Evolutionary conservation across 164 flowering plant species (phyloP).

Genomic region (Saururus chinensis): DNA sequence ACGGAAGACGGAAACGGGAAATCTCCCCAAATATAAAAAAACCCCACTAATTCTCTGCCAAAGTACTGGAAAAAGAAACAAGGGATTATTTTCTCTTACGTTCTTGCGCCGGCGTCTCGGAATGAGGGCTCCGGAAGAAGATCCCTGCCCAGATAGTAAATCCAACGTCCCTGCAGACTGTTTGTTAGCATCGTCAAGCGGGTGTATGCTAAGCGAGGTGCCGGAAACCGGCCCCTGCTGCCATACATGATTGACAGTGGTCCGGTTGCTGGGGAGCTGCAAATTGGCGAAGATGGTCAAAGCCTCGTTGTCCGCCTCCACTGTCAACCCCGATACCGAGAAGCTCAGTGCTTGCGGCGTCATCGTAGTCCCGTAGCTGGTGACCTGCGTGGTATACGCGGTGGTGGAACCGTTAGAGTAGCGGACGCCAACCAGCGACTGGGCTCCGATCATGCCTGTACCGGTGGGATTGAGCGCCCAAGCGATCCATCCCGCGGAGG

Average conservation of each 20-base stretch:
- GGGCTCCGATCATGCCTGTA: slow-evolving; percentile 33
- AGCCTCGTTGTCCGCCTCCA: slow-evolving; percentile 15
- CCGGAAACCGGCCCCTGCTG: slow-evolving; percentile 40
- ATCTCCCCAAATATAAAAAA: not conserved
- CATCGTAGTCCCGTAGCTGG: slow-evolving; percentile 8
- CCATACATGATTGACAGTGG: slow-evolving; percentile 50
- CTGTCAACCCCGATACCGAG: slow-evolving; percentile 23
- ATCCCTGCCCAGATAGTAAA: slow-evolving; percentile 28
- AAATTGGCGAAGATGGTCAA: slow-evolving; percentile 47
- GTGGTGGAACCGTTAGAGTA: slow-evolving; percentile 12
- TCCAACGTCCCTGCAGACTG: slow-evolving; percentile 29
- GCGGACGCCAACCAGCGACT: slow-evolving; percentile 38
- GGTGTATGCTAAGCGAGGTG: slow-evolving; percentile 17
- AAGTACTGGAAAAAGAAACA: not conserved
- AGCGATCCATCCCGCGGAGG: slow-evolving; percentile 22
- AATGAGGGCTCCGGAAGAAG: slow-evolving; percentile 15
- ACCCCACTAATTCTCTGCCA: not conserved
- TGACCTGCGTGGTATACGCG: slow-evolving; percentile 34
- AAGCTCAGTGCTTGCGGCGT: slow-evolving; percentile 15
- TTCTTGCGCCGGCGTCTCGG: slow-evolving; percentile 20
- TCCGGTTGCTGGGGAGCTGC: slow-evolving; percentile 12
- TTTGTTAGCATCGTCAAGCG: slow-evolving; percentile 11
- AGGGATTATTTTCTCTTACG: slow-evolving; percentile 19
- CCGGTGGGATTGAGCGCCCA: slow-evolving; percentile 32
- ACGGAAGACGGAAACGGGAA: too few species aligned